Evolutionary conservation across 2,329 filamentous ascomycete species (phyloP).

Genomic region (Fusarium buxicola): DNA sequence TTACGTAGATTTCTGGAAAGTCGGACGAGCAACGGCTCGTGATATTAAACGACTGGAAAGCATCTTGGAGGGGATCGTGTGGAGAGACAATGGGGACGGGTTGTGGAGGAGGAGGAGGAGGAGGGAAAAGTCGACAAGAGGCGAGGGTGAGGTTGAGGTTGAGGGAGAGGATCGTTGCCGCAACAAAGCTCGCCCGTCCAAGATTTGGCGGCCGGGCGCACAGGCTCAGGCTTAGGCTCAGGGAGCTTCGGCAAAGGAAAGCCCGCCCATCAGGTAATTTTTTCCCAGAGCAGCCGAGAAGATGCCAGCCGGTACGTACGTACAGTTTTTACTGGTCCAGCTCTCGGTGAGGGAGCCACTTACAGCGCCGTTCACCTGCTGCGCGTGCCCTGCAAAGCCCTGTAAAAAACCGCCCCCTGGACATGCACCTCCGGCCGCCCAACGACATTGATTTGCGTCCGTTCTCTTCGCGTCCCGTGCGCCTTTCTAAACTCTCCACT

Average conservation of each 20-base stretch:
- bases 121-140: constrained; percentile 39
- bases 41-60: constrained; percentile 71
- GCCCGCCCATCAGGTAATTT: constrained; percentile 44
- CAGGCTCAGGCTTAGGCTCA: constrained; percentile 35
- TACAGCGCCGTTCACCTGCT: constrained; percentile 28
- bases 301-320: constrained; percentile 10
- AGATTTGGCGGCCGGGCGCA: constrained; percentile 37
- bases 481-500: constrained; percentile 10
- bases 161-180: constrained; percentile 40
- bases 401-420: constrained; percentile 27
- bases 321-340: constrained; percentile 22
- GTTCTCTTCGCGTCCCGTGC: constrained; percentile 3
- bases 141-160: constrained; percentile 40
- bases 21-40: constrained; percentile 67
- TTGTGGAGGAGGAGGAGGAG: constrained; percentile 37
- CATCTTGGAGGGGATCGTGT: constrained; percentile 59
- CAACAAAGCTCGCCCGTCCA: constrained; percentile 42
- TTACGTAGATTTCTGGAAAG: constrained; percentile 66
- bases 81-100: constrained; percentile 44
- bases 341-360: constrained; percentile 20
- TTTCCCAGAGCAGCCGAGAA: constrained; percentile 31
- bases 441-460: constrained; percentile 7
- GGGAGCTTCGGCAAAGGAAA: constrained; percentile 45
- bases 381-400: constrained; percentile 5
- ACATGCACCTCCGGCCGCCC: constrained; percentile 42